phyloP scores from a whole-genome alignment of 768 basidiomycete genomes.

The Boletellus emodensis region DNA sequence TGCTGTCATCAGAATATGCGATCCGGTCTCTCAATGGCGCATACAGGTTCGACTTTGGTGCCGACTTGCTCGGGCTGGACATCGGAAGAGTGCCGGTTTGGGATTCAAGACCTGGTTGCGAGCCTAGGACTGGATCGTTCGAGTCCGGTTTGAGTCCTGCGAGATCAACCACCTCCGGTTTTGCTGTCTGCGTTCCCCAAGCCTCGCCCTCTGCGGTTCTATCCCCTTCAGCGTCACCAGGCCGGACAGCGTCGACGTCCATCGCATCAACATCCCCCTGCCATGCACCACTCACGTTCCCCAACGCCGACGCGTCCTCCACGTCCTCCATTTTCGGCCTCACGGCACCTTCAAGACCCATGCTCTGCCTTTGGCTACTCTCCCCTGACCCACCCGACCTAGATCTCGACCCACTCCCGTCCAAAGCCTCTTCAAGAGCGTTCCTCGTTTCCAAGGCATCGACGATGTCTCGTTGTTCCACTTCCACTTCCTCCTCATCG shows the following conservation, averaged over 20 bases:
- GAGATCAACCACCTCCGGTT: slow-evolving; percentile 24
- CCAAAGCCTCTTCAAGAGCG: slow-evolving; percentile 57
- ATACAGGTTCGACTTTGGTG: slow-evolving; percentile 43
- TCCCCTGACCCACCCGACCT: slow-evolving; percentile 33
- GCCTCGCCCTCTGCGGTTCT: not conserved
- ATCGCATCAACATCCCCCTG: slow-evolving; percentile 25
- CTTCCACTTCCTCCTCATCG: slow-evolving; percentile 59
- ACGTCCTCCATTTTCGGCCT: slow-evolving; percentile 53
- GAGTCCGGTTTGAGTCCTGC: slow-evolving; percentile 53
- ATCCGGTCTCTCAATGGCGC: slow-evolving; percentile 59
- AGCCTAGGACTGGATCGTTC: slow-evolving; percentile 48
- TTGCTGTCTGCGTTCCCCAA: slow-evolving; percentile 20
- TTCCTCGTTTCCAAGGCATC: slow-evolving; percentile 56
- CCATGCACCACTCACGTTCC: slow-evolving; percentile 18
- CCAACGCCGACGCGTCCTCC: slow-evolving; percentile 49
- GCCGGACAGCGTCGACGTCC: slow-evolving; percentile 30
- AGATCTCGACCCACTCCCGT: slow-evolving; percentile 28
- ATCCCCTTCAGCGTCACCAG: slow-evolving; percentile 28
- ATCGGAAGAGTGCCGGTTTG: slow-evolving; percentile 21
- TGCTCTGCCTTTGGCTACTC: slow-evolving; percentile 32
- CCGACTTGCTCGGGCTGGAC: slow-evolving; percentile 33
- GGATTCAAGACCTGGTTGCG: slow-evolving; percentile 38
- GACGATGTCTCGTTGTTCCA: slow-evolving; percentile 49
- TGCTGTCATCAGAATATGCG: slow-evolving; percentile 39
- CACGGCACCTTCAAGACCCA: slow-evolving; percentile 25